Evolutionary conservation across 768 basidiomycete species (phyloP).

Genomic region (Suillus ampliporus): DNA sequence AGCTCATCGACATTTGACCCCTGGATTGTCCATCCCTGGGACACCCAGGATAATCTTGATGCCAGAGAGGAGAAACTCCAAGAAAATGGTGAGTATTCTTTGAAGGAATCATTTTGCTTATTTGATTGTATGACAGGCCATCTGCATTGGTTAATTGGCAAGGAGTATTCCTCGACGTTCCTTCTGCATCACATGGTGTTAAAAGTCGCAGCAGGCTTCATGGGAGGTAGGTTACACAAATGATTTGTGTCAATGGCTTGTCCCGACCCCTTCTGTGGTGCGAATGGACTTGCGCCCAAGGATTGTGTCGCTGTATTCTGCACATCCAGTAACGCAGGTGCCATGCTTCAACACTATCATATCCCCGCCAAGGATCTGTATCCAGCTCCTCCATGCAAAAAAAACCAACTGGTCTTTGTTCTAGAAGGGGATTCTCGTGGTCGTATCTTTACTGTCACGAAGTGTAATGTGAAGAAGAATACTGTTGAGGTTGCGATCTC

Average conservation of each 20-base stretch:
- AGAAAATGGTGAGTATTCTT: too few species aligned
- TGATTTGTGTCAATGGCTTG: not conserved
- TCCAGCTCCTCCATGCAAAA: not conserved
- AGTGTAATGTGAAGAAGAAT: not conserved
- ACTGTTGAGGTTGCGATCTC: not conserved
- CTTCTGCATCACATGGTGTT: not conserved
- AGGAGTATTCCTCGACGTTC: not conserved
- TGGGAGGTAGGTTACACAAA: not conserved
- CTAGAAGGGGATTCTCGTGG: not conserved
- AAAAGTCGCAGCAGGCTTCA: not conserved
- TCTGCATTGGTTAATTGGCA: not conserved
- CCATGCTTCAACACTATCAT: not conserved
- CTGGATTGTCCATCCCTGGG: too few species aligned
- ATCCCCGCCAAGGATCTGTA: not conserved
- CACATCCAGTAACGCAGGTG: not conserved
- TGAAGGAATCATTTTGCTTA: too few species aligned
- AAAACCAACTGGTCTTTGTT: not conserved
- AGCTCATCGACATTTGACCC: too few species aligned
- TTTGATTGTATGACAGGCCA: too few species aligned
- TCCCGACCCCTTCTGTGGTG: not conserved
- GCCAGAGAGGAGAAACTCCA: too few species aligned
- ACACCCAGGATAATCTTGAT: not conserved
- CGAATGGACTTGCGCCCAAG: not conserved
- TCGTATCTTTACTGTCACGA: not conserved
- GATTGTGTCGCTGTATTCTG: not conserved